Base-by-base conservation (phyloP, 208 protist species). In the Borovskyia barvae region DNA sequence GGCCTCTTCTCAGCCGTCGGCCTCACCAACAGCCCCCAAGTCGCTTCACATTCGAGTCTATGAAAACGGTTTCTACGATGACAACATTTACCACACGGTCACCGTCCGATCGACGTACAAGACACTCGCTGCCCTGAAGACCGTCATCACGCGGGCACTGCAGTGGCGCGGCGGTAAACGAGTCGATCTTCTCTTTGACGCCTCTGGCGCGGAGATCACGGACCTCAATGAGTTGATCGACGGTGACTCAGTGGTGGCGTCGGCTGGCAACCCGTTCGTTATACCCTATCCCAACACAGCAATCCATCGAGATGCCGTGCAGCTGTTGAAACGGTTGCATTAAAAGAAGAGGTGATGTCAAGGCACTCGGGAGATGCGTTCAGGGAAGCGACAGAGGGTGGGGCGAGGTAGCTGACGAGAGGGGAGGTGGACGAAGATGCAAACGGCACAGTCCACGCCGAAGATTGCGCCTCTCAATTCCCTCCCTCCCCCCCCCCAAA, bases 31-130 rank as follows among this genome's bases (percentile, higher is more conserved):
- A 24, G 8, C 39, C 14, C n/a, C 30, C 45, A 73, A 72, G 32
- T 66, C 75, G 15, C 87, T 85, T 65, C 85, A 85, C 53, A 72
- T 97, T 24, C 72, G 77, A 26, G 82, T 97, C 19, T 97, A 86
- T 65, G 82, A 86, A 50, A 97, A 97, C 68, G 91, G 91, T 7
- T 32, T 78, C 19, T 97, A 97, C 72, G 91, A 87, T 36, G 82
- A 87, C 54, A 65, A 74, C 62, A 45, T 48, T 43, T 92, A 82
- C 55, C 72, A 70, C 28, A 96, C 83, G 5, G 67, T 97, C 26
- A 94, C 91, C 8, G 73, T 97, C 32, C 80, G 91, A 2, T 77
- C 85, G 7, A 87, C 77, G 5, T 90, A 88, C 73, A 92, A 92
- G 58, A 92, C 85, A 15, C 66, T 97, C 24, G 52, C 29, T 12